Conservation (phyloP, 306 rosid species). For the Mimosa bimucronata region DNA sequence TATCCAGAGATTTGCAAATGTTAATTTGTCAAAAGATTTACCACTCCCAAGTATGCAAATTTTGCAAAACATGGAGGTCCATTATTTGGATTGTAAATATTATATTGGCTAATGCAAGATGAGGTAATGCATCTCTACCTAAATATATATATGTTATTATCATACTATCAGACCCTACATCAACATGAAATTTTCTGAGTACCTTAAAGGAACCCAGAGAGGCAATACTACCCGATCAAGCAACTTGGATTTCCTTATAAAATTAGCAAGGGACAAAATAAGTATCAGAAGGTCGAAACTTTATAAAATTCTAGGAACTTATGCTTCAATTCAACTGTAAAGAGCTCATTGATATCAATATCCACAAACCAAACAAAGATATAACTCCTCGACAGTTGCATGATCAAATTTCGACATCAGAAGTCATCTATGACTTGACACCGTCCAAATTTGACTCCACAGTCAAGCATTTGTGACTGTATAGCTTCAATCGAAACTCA, state of each 20-base stretch:
- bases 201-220: neutral
- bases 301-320: too few relatives aligned
- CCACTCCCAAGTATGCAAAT: neutral
- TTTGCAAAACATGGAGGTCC: neutral
- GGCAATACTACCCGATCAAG: neutral
- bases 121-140: neutral
- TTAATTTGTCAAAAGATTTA: neutral
- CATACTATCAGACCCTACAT: neutral
- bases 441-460: slow-evolving; percentile 7
- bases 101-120: neutral
- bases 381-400: neutral
- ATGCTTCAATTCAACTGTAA: too few relatives aligned
- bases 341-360: too few relatives aligned
- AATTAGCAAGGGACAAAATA: neutral
- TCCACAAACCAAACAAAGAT: neutral
- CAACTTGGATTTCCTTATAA: neutral
- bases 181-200: neutral
- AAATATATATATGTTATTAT: neutral
- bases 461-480: slow-evolving; percentile 16
- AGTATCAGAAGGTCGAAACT: neutral
- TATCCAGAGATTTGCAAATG: neutral
- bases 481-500: slow-evolving; percentile 20
- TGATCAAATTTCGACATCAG: neutral
- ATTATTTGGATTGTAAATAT: neutral
- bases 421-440: neutral